These are phyloP conservation scores for Hypoxylon lienhwacheense DNA, from an alignment of 495 filamentous ascomycete species.

Conservation along the genomic window DNA sequence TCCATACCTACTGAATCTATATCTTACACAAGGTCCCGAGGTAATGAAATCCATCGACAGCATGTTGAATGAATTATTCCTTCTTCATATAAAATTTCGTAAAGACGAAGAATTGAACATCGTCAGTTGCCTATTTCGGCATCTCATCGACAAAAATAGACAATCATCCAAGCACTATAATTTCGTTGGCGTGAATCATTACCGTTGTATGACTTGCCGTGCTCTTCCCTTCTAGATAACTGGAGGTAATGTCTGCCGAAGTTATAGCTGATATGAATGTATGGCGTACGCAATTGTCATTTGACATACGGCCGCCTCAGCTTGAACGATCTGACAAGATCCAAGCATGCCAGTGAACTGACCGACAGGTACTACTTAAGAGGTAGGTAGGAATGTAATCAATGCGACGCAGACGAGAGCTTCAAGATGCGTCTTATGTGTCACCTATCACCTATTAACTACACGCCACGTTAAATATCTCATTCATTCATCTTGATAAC, in stretches of 20 bases:
- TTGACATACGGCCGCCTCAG: conserved; percentile 1
- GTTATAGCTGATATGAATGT: too few species aligned
- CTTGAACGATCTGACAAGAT: conserved; percentile 5
- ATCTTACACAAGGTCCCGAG: background rate
- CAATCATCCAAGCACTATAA: background rate
- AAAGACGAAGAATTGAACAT: conserved; percentile 12
- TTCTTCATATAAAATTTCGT: background rate
- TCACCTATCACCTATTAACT: conserved; percentile 1
- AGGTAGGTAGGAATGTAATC: too few species aligned
- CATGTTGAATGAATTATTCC: background rate
- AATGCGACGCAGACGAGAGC: conserved; percentile 10
- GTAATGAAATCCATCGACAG: background rate
- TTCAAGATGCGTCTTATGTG: conserved; percentile 14
- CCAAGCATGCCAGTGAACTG: background rate
- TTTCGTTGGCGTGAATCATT: too few species aligned
- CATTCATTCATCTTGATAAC: too few species aligned
- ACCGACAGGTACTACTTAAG: too few species aligned
- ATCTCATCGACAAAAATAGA: conserved; percentile 21
- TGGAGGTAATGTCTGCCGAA: conserved; percentile 6
- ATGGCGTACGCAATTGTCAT: conserved; percentile 5
- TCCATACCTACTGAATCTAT: too few species aligned
- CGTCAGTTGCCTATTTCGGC: conserved; percentile 17
- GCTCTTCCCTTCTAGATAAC: conserved; percentile 17
- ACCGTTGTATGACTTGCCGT: background rate
- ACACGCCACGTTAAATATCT: too few species aligned